Evolutionary conservation across 345 rosid species (phyloP).

Genomic region (Linum usitatissimum): DNA sequence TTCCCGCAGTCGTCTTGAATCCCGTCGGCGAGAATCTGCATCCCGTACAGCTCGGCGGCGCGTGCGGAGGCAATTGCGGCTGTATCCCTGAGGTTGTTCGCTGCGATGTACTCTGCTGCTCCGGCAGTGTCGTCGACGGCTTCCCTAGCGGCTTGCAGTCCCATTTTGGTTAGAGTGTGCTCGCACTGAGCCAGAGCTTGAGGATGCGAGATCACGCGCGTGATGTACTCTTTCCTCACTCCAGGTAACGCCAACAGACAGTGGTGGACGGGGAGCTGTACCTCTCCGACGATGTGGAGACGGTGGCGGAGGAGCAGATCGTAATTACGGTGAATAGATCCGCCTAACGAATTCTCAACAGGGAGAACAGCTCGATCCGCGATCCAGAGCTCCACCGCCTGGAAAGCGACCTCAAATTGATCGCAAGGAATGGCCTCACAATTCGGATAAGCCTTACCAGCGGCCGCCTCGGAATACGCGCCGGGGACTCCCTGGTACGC

Average conservation of each 20-base stretch:
- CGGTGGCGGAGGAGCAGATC: conserved; percentile 95
- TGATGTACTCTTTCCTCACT: conserved; percentile 56
- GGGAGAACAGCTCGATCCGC: conserved; percentile 95
- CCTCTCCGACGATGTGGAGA: conserved; percentile 95
- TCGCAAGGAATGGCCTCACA: conserved; percentile 96
- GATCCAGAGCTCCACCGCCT: conserved; percentile 97
- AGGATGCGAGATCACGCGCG: conserved; percentile 90
- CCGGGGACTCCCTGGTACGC: conserved; percentile 99
- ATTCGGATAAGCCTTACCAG: conserved; percentile 86
- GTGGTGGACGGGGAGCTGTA: conserved; percentile 88
- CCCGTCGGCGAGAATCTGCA: conserved; percentile 67
- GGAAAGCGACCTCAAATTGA: conserved; percentile 93
- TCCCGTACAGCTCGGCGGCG: conserved; percentile 81
- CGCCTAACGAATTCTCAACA: conserved; percentile 87
- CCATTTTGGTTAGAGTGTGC: conserved; percentile 63
- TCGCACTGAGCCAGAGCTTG: conserved; percentile 96
- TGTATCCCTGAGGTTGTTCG: conserved; percentile 59
- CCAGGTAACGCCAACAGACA: conserved; percentile 91
- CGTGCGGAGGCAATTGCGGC: conserved; percentile 93
- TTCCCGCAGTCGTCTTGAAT: conserved; percentile 89
- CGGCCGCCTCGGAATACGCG: conserved; percentile 94
- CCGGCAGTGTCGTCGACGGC: conserved; percentile 93
- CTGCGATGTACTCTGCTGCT: conserved; percentile 77
- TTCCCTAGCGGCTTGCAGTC: conserved; percentile 71
- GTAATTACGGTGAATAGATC: conserved; percentile 90